Evolutionary conservation across 2,329 filamentous ascomycete species (phyloP).

Genomic region (Alternaria metachromatica): DNA sequence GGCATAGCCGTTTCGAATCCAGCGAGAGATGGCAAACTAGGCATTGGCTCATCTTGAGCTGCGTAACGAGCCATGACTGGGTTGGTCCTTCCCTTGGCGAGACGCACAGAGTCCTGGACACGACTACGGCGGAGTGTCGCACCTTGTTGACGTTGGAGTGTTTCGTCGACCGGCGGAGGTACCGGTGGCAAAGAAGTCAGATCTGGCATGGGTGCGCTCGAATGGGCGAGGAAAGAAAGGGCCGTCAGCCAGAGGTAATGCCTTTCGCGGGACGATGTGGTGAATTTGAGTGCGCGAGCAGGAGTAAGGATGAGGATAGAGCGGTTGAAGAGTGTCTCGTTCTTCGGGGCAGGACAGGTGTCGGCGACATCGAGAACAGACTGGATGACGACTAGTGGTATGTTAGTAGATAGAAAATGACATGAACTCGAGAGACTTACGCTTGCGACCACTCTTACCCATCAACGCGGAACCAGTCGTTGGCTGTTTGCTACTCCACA

Average conservation of each 20-base stretch:
- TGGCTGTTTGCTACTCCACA: constrained; percentile 98
- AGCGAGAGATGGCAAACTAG: constrained; percentile 37
- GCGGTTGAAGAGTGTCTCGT: constrained; percentile 77
- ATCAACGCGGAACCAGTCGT: constrained; percentile 84
- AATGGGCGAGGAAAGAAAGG: constrained; percentile 92
- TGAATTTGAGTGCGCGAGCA: constrained; percentile 93
- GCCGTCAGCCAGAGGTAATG: constrained; percentile 96
- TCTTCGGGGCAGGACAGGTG: constrained; percentile 83
- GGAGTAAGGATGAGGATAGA: constrained; percentile 96
- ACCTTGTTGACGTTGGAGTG: constrained; percentile 44
- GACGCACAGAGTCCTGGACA: constrained; percentile 86
- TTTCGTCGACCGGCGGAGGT: constrained; percentile 49
- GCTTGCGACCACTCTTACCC: constrained; percentile 92
- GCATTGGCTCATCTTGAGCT: constrained; percentile 36
- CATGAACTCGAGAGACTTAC: constrained; percentile 64
- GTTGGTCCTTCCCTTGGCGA: constrained; percentile 74
- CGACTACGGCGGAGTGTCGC: constrained; percentile 59
- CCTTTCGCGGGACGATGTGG: constrained; percentile 78
- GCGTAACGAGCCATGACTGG: constrained; percentile 46
- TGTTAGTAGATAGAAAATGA: constrained; percentile 20
- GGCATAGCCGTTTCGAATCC: constrained; percentile 55
- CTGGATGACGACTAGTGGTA: constrained; percentile 78
- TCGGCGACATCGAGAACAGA: constrained; percentile 97
- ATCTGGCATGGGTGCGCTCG: constrained; percentile 79
- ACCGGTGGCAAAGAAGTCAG: constrained; percentile 58